These are phyloP conservation scores for Myochromella boudieri DNA, from an alignment of 768 basidiomycete genomes.

Conservation along the genomic window DNA sequence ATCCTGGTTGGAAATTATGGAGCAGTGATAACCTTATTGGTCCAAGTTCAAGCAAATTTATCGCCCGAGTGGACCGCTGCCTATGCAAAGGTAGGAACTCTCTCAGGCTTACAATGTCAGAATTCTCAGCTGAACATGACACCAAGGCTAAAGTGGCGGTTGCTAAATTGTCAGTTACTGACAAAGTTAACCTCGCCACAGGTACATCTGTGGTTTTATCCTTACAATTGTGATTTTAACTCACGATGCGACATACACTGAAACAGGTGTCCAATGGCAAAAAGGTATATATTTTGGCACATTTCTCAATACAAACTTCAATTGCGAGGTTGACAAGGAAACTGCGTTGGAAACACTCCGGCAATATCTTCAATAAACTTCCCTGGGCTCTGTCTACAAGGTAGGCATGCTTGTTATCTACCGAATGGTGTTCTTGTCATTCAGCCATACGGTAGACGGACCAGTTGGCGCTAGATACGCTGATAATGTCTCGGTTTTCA, in stretches of 20 bases:
- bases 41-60: slow-evolving; percentile 30
- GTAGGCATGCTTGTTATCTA: too few relatives aligned
- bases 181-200: slow-evolving; percentile 58
- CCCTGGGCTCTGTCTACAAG: slow-evolving; percentile 52
- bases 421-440: background rate
- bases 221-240: background rate
- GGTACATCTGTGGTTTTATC: slow-evolving; percentile 27
- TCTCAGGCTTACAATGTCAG: background rate
- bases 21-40: too few relatives aligned
- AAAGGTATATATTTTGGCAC: slow-evolving; percentile 24
- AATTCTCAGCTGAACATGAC: background rate
- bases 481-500: slow-evolving; percentile 48
- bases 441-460: slow-evolving; percentile 29
- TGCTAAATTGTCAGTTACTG: slow-evolving; percentile 48
- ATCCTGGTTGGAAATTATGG: background rate
- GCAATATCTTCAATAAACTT: slow-evolving; percentile 46
- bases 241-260: too few relatives aligned
- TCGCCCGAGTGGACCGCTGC: slow-evolving; percentile 56
- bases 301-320: background rate
- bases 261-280: slow-evolving; percentile 41
- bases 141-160: slow-evolving; percentile 48
- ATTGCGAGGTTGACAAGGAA: slow-evolving; percentile 22
- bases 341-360: slow-evolving; percentile 52
- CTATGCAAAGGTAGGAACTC: slow-evolving; percentile 44
- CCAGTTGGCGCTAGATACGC: slow-evolving; percentile 51